Evolutionary conservation across 2,329 filamentous ascomycete species (phyloP), one percentile per base, ranked within the genome.

Genomic region (Fusarium albidum): DNA sequence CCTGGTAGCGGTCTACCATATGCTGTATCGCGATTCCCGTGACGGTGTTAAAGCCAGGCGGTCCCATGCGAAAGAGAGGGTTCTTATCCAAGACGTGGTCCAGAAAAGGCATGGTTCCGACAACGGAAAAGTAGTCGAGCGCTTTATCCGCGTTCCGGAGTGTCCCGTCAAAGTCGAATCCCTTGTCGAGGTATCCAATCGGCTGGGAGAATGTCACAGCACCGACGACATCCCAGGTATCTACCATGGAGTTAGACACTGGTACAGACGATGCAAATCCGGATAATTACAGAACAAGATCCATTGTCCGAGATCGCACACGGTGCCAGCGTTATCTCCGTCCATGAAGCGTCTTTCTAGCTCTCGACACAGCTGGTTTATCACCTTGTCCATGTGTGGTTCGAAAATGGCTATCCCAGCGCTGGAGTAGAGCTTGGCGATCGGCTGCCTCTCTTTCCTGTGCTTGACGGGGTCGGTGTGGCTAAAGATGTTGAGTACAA

Each of bases 211-310:
- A 79, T 14, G 73, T 75, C 14, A 78, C 61, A 33, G 74, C 69
- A 17, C 75, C 76, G 44, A 79, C 72, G 5, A 77, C 71, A 53
- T 79, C 77, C 66, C 74, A 77, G 4, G 73, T 63, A 42, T 60
- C 68, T 69, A 15, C 12, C 7, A 3, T 18, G 6, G 27, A 21
- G n/a, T n/a, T n/a, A n/a, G n/a, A n/a, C n/a, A n/a, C n/a, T n/a
- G n/a, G n/a, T n/a, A n/a, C n/a, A n/a, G n/a, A n/a, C n/a, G n/a
- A n/a, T n/a, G n/a, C n/a, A n/a, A n/a, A n/a, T n/a, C n/a, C n/a
- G n/a, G 13, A 10, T 17, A 47, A 69, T 62, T 58, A 76, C 74
- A 76, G 58, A 68, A 79, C 9, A 65, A 29, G 10, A 78, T 59
- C 76, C 77, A 80, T 31, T 75, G 63, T 5, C 72, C 75, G 9